Conservation (phyloP, 2,329 filamentous ascomycete species). For the Phialophora expanda region DNA sequence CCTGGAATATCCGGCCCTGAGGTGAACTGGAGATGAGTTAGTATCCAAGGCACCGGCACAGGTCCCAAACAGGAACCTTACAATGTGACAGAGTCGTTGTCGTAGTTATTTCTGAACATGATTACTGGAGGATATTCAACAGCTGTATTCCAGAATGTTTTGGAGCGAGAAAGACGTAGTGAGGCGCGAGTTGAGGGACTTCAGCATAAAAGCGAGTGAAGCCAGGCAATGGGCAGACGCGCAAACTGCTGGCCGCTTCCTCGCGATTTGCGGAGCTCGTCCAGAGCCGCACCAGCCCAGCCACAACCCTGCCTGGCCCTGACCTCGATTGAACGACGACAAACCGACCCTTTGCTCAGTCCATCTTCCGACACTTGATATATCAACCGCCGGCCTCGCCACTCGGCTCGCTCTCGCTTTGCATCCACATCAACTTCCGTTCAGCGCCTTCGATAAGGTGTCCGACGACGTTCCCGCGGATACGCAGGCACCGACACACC, state of each 20-base stretch:
- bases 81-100: conserved; percentile 99
- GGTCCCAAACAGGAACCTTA: conserved; percentile 52
- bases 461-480: neutral
- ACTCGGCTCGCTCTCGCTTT: conserved; percentile 14
- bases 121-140: conserved; percentile 46
- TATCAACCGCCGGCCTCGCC: neutral
- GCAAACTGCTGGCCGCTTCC: conserved; percentile 18
- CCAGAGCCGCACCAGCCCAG: conserved; percentile 16
- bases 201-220: conserved; percentile 16
- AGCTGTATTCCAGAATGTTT: neutral
- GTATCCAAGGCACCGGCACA: conserved; percentile 13
- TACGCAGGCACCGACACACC: conserved; percentile 12
- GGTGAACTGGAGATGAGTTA: conserved; percentile 71
- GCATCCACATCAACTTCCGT: neutral
- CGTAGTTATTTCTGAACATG: conserved; percentile 99
- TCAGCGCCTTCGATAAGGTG: neutral
- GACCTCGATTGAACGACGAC: neutral
- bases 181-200: conserved; percentile 12
- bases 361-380: neutral
- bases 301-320: conserved; percentile 6
- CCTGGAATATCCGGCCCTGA: conserved; percentile 98
- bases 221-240: conserved; percentile 29
- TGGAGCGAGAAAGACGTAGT: neutral
- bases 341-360: neutral
- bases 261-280: conserved; percentile 20